phyloP scores from a whole-genome alignment of 164 flowering plant genomes.

The Macadamia integrifolia region DNA sequence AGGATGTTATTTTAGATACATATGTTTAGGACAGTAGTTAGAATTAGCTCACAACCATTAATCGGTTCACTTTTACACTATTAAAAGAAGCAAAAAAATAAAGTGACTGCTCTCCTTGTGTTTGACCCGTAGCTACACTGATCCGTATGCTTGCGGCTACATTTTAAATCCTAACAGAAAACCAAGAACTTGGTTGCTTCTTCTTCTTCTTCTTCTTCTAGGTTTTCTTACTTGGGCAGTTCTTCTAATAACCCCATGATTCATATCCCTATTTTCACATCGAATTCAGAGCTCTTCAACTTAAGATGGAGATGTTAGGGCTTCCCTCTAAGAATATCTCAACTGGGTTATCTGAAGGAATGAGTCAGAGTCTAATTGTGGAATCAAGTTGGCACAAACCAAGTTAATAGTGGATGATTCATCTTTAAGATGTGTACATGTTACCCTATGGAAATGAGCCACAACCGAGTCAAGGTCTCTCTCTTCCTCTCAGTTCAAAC shows the following conservation, averaged over 20 bases:
- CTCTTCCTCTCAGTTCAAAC: slow-evolving; percentile 57
- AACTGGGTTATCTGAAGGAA: slow-evolving; percentile 11
- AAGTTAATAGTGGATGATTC: slow-evolving; percentile 20
- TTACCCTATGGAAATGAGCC: slow-evolving; percentile 61
- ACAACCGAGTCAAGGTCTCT: slow-evolving; percentile 70
- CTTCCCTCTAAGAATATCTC: slow-evolving; percentile 16
- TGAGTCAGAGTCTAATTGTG: slow-evolving; percentile 29
- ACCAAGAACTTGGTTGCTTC: slow-evolving; percentile 21
- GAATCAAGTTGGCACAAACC: slow-evolving; percentile 20
- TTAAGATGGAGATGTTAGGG: slow-evolving; percentile 49
- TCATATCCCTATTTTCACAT: slow-evolving; percentile 19
- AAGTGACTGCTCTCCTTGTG: no score
- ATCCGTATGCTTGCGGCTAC: no score
- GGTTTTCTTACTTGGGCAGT: slow-evolving; percentile 31
- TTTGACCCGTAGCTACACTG: no score
- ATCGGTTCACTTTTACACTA: no score
- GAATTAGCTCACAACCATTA: no score
- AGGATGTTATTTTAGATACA: no score
- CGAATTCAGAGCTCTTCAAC: slow-evolving; percentile 30
- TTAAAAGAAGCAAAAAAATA: no score
- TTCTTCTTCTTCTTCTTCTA: no score
- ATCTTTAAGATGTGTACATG: slow-evolving; percentile 34
- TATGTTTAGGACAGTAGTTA: no score
- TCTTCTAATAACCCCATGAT: slow-evolving; percentile 16
- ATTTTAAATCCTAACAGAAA: no score